Evolutionary conservation across 1,139 yeast species (phyloP).

Genomic region (Zygosaccharomyces sapae): DNA sequence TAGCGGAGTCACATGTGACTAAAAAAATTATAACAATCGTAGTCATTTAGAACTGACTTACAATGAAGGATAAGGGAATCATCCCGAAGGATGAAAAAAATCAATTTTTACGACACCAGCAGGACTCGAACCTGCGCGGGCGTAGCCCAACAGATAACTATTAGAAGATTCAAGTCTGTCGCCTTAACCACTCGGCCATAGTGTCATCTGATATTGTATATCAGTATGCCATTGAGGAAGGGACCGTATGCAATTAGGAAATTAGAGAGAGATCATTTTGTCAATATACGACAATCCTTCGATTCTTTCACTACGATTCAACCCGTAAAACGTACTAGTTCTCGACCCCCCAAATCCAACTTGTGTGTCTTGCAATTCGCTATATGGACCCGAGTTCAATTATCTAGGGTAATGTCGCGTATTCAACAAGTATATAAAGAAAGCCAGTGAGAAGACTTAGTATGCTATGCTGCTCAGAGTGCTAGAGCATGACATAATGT

Average conservation of each 20-base stretch:
- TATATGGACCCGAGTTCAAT: too few relatives aligned
- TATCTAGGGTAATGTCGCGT: too few relatives aligned
- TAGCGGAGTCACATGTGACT: neutral
- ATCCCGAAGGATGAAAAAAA: constrained; percentile 3
- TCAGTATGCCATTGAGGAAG: constrained; percentile 9
- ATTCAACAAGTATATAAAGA: too few relatives aligned
- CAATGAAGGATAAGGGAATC: neutral
- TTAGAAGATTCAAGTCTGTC: constrained; percentile 25
- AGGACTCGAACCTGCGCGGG: constrained; percentile 21
- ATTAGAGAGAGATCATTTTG: neutral
- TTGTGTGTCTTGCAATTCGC: too few relatives aligned
- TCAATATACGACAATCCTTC: neutral
- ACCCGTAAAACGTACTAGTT: too few relatives aligned
- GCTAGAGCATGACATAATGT: too few relatives aligned
- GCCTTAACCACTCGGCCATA: neutral
- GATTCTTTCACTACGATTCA: too few relatives aligned
- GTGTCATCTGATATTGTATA: constrained; percentile 26
- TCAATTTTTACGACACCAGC: constrained; percentile 28
- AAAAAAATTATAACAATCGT: neutral
- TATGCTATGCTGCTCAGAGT: too few relatives aligned
- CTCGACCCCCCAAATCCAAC: too few relatives aligned
- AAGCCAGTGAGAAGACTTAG: too few relatives aligned
- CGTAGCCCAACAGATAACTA: constrained; percentile 28
- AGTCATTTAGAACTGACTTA: neutral
- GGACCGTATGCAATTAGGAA: neutral